These are phyloP conservation scores for Amesomyces nigricolor DNA, from an alignment of 2,329 filamentous ascomycete genomes.

Conservation along the genomic window DNA sequence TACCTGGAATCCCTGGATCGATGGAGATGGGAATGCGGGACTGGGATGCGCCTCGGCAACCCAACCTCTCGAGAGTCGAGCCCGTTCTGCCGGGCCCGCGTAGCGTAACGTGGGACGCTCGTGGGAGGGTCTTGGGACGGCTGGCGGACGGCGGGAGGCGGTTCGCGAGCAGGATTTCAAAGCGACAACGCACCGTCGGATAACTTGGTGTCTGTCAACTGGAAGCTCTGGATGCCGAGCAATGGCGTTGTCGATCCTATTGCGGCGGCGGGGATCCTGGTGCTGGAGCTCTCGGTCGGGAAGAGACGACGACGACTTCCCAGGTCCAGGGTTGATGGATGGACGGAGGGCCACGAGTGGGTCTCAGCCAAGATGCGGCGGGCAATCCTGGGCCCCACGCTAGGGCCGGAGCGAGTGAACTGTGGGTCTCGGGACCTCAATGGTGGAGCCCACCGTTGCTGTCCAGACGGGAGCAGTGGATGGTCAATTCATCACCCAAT, in stretches of 20 bases:
- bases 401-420: slow-evolving; percentile 7
- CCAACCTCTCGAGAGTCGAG: slow-evolving; percentile 6
- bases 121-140: not conserved
- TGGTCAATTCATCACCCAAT: no score
- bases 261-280: not conserved
- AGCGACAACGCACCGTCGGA: not conserved
- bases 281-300: slow-evolving; percentile 1
- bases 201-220: not conserved
- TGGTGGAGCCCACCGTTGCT: no score
- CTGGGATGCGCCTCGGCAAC: slow-evolving; percentile 15
- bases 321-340: slow-evolving; percentile 11
- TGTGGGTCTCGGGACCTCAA: slow-evolving; percentile 1
- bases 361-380: slow-evolving; percentile 10
- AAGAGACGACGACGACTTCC: not conserved
- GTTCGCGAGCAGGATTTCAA: not conserved
- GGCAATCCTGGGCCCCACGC: slow-evolving; percentile 2
- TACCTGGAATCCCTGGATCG: slow-evolving; percentile 7
- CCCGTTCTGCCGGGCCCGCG: slow-evolving; percentile 8
- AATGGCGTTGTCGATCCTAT: not conserved
- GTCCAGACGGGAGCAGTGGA: no score
- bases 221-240: not conserved
- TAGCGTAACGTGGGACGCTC: not conserved
- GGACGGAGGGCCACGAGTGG: slow-evolving; percentile 5
- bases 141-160: no score
- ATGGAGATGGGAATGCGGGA: slow-evolving; percentile 10